Evolutionary conservation across 257 asterid species (phyloP).

Genomic region (Nicotiana benthamiana): DNA sequence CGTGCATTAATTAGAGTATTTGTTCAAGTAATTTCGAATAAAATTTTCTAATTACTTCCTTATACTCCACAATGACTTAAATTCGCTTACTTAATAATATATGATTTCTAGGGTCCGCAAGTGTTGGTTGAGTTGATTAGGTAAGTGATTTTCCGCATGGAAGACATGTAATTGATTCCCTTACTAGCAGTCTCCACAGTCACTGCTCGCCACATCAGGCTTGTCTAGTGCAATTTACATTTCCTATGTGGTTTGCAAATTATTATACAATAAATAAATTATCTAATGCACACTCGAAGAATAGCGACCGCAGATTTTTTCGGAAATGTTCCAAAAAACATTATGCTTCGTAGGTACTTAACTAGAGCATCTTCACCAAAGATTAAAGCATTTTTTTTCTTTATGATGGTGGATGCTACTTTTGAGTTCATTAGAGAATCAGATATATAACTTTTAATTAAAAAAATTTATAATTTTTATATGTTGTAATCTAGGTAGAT

Average conservation of each 20-base stretch:
- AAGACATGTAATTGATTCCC: accelerated
- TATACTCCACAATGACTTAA: background rate
- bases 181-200: no score
- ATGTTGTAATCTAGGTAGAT: background rate
- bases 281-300: no score
- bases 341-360: background rate
- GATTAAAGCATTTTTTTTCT: background rate
- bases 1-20: background rate
- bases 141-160: no score
- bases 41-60: background rate
- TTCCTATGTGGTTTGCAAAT: accelerated
- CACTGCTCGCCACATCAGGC: no score
- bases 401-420: conserved; percentile 1
- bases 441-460: background rate
- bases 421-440: conserved; percentile 1
- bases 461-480: background rate
- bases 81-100: background rate
- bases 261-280: no score
- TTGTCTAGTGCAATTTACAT: no score
- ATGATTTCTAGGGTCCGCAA: no score
- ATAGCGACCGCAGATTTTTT: no score
- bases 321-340: no score
- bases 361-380: conserved; percentile 7
- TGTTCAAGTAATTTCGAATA: background rate
- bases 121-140: no score